phyloP scores from a whole-genome alignment of 208 protist species.

The Trypanosoma cruzi region DNA sequence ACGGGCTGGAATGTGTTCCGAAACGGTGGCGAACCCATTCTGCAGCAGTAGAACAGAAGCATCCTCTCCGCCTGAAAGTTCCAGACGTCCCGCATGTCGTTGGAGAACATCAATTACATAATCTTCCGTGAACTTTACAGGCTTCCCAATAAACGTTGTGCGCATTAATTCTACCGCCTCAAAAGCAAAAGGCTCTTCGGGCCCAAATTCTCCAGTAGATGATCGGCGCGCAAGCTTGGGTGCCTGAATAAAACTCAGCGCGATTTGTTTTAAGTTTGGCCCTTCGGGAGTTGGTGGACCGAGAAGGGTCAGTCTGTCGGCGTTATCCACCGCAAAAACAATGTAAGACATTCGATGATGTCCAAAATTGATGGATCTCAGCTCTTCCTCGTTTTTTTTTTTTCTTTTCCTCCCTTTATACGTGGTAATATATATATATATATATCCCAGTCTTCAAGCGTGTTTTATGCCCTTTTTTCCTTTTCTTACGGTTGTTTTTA shows the following conservation, averaged over 20 bases:
- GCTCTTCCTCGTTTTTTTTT: neutral
- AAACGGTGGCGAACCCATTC: conserved; percentile 70
- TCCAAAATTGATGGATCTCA: neutral
- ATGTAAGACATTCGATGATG: conserved; percentile 49
- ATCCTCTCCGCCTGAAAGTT: conserved; percentile 55
- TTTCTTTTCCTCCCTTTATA: neutral
- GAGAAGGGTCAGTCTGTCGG: conserved; percentile 84
- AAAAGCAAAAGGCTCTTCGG: conserved; percentile 87
- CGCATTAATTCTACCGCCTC: conserved; percentile 88
- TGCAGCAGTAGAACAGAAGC: conserved; percentile 68
- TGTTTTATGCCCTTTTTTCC: neutral
- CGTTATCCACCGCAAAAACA: conserved; percentile 84
- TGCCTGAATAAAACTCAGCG: conserved; percentile 86
- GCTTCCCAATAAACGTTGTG: conserved; percentile 82
- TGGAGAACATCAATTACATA: conserved; percentile 86
- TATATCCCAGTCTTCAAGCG: neutral
- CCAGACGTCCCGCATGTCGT: conserved; percentile 72
- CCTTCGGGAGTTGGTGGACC: conserved; percentile 50
- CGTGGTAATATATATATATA: neutral
- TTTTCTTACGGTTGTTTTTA: conserved; percentile 17
- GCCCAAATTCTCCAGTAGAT: conserved; percentile 57
- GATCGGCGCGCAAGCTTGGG: conserved; percentile 67
- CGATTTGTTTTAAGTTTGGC: conserved; percentile 72
- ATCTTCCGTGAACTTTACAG: conserved; percentile 84
- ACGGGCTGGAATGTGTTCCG: conserved; percentile 48